Evolutionary conservation across 2,329 filamentous ascomycete genomes (phyloP).

Genomic region (Cyclaneusma minus): DNA sequence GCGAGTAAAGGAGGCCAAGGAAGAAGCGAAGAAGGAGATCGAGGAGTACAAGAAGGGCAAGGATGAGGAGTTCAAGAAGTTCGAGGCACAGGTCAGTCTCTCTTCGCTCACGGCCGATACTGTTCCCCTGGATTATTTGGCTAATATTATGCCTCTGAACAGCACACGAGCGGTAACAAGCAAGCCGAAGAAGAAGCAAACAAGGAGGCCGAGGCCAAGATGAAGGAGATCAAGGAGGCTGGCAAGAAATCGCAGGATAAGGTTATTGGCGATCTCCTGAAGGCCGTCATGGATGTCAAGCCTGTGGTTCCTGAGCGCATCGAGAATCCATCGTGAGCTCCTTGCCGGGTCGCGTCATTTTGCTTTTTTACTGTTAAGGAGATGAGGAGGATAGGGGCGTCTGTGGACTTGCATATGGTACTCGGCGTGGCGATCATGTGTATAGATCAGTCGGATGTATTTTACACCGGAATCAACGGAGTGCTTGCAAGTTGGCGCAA

Average conservation of each 20-base stretch:
- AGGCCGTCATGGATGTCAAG: slow-evolving; percentile 72
- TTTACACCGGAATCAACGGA: too few relatives aligned
- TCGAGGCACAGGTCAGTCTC: slow-evolving; percentile 51
- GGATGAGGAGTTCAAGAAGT: slow-evolving; percentile 89
- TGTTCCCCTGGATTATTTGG: neutral
- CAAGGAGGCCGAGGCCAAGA: slow-evolving; percentile 66
- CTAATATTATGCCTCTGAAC: slow-evolving; percentile 5
- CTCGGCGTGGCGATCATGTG: too few relatives aligned
- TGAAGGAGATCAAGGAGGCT: slow-evolving; percentile 66
- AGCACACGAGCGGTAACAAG: slow-evolving; percentile 90
- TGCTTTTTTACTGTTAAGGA: neutral
- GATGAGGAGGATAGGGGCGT: neutral
- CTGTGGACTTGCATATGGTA: too few relatives aligned
- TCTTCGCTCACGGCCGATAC: neutral
- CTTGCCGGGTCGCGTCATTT: slow-evolving; percentile 12
- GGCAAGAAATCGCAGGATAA: slow-evolving; percentile 66
- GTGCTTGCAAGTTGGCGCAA: too few relatives aligned
- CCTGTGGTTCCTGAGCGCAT: slow-evolving; percentile 41
- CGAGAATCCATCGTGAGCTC: slow-evolving; percentile 17
- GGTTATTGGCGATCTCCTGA: slow-evolving; percentile 71
- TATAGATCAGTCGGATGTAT: too few relatives aligned
- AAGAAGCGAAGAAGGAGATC: slow-evolving; percentile 96
- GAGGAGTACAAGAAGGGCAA: slow-evolving; percentile 80
- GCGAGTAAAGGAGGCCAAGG: slow-evolving; percentile 88
- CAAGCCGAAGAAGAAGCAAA: slow-evolving; percentile 65